Evolutionary conservation across 441 rosid species (phyloP).

Genomic region (Breynia disticha): DNA sequence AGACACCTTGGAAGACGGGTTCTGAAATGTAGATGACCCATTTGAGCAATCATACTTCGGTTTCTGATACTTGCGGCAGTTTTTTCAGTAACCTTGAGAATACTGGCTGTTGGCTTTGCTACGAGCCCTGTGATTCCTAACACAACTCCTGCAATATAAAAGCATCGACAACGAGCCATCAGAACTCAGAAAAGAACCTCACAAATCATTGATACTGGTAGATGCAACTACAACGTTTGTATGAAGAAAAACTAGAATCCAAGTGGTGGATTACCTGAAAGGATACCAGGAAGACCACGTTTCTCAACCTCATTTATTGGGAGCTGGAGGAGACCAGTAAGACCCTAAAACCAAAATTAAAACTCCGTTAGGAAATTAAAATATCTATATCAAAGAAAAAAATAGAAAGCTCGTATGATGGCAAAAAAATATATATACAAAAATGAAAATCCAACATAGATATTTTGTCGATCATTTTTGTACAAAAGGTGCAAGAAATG

Average conservation of each 20-base stretch:
- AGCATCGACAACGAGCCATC: background rate
- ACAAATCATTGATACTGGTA: too few relatives aligned
- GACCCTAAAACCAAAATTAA: slow-evolving; percentile 46
- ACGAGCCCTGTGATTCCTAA: slow-evolving; percentile 88
- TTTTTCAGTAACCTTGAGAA: slow-evolving; percentile 94
- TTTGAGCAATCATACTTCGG: slow-evolving; percentile 59
- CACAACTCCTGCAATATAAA: slow-evolving; percentile 54
- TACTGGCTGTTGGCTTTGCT: slow-evolving; percentile 96
- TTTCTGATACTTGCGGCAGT: slow-evolving; percentile 95
- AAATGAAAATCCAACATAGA: too few relatives aligned
- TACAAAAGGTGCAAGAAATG: too few relatives aligned
- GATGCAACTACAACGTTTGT: too few relatives aligned
- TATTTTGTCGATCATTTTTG: too few relatives aligned
- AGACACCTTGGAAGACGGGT: slow-evolving; percentile 80
- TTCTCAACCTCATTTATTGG: slow-evolving; percentile 91
- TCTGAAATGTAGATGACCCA: slow-evolving; percentile 49
- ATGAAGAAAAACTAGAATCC: too few relatives aligned
- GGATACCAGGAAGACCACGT: slow-evolving; percentile 92
- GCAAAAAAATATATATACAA: too few relatives aligned
- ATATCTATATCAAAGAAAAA: too few relatives aligned
- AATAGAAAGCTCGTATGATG: too few relatives aligned
- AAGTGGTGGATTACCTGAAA: slow-evolving; percentile 52
- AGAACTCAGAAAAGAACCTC: background rate
- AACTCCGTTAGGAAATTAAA: background rate
- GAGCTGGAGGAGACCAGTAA: slow-evolving; percentile 89